Evolutionary conservation across 2,329 filamentous ascomycete genomes (phyloP).

Genomic region (Metarhizium sp.): DNA sequence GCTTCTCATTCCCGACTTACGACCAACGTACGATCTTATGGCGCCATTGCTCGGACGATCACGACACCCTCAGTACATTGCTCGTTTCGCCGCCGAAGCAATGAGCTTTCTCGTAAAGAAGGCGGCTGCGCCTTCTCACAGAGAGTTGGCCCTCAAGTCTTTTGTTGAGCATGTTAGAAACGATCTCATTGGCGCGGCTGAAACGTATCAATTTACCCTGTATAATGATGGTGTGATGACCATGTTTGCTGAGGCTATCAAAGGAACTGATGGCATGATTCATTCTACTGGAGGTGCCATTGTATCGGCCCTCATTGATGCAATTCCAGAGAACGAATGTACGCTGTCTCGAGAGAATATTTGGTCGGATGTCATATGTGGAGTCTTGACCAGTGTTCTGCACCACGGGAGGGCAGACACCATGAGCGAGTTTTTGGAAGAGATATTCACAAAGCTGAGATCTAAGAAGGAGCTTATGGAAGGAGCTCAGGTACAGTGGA

Average conservation of each 20-base stretch:
- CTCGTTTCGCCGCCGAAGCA: constrained; percentile 87
- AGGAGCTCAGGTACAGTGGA: constrained; percentile 17
- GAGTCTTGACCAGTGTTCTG: constrained; percentile 70
- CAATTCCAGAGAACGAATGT: constrained; percentile 41
- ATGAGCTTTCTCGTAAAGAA: constrained; percentile 91
- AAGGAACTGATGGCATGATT: constrained; percentile 49
- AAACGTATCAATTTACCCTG: constrained; percentile 50
- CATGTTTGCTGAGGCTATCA: constrained; percentile 77
- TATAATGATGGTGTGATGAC: constrained; percentile 88
- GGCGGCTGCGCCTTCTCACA: constrained; percentile 66
- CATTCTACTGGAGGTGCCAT: constrained; percentile 51
- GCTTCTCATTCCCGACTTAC: constrained; percentile 74
- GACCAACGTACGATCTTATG: constrained; percentile 76
- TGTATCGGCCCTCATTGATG: constrained; percentile 40
- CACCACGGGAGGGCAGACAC: constrained; percentile 72
- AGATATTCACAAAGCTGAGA: constrained; percentile 44
- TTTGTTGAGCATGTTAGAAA: constrained; percentile 65
- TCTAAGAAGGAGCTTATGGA: constrained; percentile 24
- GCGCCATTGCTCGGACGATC: constrained; percentile 75
- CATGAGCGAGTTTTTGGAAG: constrained; percentile 58
- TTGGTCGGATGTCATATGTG: constrained; percentile 61
- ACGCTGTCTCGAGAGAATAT: constrained; percentile 34
- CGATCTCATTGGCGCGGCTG: constrained; percentile 49
- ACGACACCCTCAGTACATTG: constrained; percentile 75
- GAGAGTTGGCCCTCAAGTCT: constrained; percentile 59